These are phyloP conservation scores for Zygoascus flipseniorum DNA, from an alignment of 805 yeast species.

Conservation along the genomic window DNA sequence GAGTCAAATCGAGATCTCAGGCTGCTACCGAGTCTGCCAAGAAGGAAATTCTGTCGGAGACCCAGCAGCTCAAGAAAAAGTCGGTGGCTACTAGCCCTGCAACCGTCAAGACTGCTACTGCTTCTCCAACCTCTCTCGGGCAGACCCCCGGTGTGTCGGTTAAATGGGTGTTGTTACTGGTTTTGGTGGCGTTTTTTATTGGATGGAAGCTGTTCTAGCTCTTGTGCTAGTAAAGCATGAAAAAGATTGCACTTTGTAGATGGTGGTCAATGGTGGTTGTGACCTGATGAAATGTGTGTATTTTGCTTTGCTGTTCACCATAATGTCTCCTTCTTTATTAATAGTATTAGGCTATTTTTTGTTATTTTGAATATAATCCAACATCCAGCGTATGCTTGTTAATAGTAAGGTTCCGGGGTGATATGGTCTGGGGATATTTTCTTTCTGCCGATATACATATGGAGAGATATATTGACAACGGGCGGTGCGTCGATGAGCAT, in stretches of 20 bases:
- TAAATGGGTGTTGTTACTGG: slow-evolving; percentile 47
- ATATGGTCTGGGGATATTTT: too few species aligned
- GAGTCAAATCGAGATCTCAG: background rate
- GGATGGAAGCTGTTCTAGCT: slow-evolving; percentile 63
- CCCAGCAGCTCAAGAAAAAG: slow-evolving; percentile 9
- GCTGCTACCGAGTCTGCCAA: slow-evolving; percentile 9
- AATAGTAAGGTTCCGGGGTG: too few species aligned
- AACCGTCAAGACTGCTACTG: slow-evolving; percentile 11
- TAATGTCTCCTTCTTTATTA: background rate
- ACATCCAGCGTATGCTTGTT: background rate
- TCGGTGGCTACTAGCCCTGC: background rate
- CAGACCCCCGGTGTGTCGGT: slow-evolving; percentile 42
- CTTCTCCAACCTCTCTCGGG: slow-evolving; percentile 1
- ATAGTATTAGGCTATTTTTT: background rate
- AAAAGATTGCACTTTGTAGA: background rate
- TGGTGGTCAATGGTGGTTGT: too few species aligned
- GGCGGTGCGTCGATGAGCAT: too few species aligned
- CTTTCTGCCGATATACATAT: too few species aligned
- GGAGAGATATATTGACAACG: too few species aligned
- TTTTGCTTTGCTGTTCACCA: background rate
- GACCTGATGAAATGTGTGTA: too few species aligned
- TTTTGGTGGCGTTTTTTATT: slow-evolving; percentile 45
- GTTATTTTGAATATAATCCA: background rate
- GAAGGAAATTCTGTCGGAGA: slow-evolving; percentile 10
- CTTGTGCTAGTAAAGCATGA: background rate